phyloP scores from a whole-genome alignment of 176 grass and related monocot species.

The maize (Zea mays) region DNA sequence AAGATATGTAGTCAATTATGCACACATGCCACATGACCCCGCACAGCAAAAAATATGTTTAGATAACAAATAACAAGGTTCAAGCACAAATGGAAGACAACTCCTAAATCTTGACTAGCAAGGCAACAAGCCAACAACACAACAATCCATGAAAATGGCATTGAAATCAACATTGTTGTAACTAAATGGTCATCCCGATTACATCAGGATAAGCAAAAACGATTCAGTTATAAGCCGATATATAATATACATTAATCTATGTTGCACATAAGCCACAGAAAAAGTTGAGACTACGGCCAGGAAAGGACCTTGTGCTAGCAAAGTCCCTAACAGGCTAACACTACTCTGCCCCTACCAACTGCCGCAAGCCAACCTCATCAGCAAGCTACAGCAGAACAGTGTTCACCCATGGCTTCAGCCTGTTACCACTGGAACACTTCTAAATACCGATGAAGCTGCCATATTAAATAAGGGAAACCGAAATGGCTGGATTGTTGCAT shows the following conservation, averaged over 20 bases:
- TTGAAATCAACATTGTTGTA: background rate
- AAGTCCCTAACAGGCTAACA: no score
- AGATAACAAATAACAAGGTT: background rate
- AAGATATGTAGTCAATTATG: background rate
- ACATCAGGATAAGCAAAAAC: background rate
- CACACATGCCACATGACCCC: background rate
- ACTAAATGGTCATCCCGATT: background rate
- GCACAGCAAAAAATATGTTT: background rate
- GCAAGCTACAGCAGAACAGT: no score
- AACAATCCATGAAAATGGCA: background rate
- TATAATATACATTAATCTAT: background rate
- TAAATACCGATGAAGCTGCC: no score
- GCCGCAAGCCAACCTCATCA: no score
- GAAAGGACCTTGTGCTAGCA: background rate
- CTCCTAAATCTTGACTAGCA: conserved; percentile 11
- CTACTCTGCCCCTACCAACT: no score
- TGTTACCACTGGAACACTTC: no score
- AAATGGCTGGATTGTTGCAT: background rate
- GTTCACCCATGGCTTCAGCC: no score
- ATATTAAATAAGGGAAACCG: background rate
- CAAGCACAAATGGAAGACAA: background rate
- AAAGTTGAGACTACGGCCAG: background rate
- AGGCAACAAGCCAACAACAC: background rate
- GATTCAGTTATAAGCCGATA: background rate
- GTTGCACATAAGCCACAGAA: background rate